These are phyloP conservation scores for Mucor irregularis DNA, from an alignment of 371 early-diverging fungal species.

Conservation along the genomic window DNA sequence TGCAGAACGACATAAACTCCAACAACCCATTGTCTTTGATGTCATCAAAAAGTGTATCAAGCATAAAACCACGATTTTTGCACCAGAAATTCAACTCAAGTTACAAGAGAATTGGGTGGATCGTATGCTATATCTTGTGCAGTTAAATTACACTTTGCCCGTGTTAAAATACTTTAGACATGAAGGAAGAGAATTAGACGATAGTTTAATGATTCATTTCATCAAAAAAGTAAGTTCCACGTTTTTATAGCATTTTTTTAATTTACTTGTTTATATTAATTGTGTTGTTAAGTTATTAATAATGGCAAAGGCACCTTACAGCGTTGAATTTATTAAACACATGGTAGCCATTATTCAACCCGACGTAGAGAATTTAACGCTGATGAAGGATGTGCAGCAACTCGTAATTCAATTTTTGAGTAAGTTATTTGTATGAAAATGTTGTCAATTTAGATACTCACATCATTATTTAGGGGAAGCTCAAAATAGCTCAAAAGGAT, in stretches of 20 bases:
- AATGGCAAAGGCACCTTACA: constrained; percentile 39
- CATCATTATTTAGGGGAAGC: background rate
- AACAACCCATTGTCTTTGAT: constrained; percentile 62
- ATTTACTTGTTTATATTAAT: too few relatives aligned
- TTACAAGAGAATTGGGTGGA: constrained; percentile 66
- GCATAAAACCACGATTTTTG: constrained; percentile 40
- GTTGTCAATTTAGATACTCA: background rate
- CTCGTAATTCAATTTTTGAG: constrained; percentile 42
- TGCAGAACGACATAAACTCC: constrained; percentile 63
- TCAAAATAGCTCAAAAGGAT: background rate
- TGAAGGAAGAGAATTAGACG: constrained; percentile 52
- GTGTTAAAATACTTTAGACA: constrained; percentile 55
- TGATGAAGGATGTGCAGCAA: constrained; percentile 38
- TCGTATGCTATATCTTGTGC: constrained; percentile 64
- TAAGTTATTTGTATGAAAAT: constrained; percentile 15
- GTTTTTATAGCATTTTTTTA: too few relatives aligned
- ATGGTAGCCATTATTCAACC: constrained; percentile 51
- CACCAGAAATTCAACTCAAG: constrained; percentile 58
- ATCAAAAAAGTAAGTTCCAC: constrained; percentile 53
- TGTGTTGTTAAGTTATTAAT: background rate
- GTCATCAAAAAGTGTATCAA: constrained; percentile 47
- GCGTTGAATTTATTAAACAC: constrained; percentile 44
- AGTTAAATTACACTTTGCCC: constrained; percentile 60
- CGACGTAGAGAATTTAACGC: constrained; percentile 38
- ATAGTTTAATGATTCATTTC: constrained; percentile 60